Conservation (phyloP, 2,329 filamentous ascomycete genomes). For the Hypoxylon sp. region DNA sequence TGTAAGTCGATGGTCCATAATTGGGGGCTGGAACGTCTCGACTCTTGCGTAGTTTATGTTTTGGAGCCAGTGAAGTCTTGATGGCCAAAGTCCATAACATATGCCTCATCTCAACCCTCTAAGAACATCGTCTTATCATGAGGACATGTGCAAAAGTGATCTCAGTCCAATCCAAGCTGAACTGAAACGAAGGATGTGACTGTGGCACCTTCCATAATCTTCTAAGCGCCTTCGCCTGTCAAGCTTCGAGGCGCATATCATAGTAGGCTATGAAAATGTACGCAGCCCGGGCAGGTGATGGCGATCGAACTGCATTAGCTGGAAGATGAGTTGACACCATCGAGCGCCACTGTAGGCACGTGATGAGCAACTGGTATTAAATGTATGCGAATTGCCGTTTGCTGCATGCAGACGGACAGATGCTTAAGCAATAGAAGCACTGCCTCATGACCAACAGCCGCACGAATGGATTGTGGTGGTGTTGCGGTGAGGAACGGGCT, state of each 20-base stretch:
- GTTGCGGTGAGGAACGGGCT: slow-evolving; percentile 4
- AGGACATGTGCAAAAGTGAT: neutral
- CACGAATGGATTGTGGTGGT: neutral
- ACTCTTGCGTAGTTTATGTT: neutral
- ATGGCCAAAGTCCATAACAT: neutral
- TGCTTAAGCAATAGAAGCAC: slow-evolving; percentile 2
- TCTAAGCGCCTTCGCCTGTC: neutral
- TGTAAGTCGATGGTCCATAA: neutral
- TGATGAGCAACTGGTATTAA: slow-evolving; percentile 13
- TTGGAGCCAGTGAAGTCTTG: neutral
- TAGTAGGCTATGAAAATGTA: neutral
- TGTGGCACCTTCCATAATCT: slow-evolving; percentile 3
- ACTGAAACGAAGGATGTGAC: neutral
- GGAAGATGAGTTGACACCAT: slow-evolving; percentile 1
- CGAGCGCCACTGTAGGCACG: slow-evolving; percentile 12
- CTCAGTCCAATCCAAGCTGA: neutral
- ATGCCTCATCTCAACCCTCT: neutral
- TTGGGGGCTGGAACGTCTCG: neutral
- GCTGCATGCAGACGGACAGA: slow-evolving; percentile 9
- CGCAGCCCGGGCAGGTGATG: slow-evolving; percentile 8
- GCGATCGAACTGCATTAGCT: slow-evolving; percentile 19
- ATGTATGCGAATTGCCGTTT: slow-evolving; percentile 9
- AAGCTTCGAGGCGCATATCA: neutral
- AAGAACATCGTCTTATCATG: neutral
- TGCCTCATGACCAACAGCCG: slow-evolving; percentile 1